phyloP scores from a whole-genome alignment of 169 alveolate species.

The Plasmodium reichenowi region DNA sequence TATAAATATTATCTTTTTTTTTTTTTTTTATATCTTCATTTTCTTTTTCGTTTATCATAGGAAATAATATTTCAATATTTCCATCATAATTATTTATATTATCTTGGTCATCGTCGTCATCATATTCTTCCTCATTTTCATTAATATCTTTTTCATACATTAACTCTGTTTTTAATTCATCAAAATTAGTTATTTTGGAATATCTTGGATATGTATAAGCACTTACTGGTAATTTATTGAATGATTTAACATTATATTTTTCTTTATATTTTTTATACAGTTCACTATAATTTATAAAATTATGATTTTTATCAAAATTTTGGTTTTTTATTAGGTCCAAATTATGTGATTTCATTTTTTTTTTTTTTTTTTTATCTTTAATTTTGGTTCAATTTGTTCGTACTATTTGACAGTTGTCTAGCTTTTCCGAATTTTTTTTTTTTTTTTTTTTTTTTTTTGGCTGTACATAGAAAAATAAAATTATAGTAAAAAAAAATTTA shows the following conservation, averaged over 20 bases:
- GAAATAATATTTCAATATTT: constrained; percentile 27
- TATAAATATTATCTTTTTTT: neutral
- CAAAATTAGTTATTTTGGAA: constrained; percentile 28
- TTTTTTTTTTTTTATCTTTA: too few relatives aligned
- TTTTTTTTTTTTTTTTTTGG: too few relatives aligned
- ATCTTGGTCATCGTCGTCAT: neutral
- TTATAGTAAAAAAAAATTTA: too few relatives aligned
- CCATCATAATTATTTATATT: constrained; percentile 23
- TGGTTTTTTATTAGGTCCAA: neutral
- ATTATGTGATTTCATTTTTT: too few relatives aligned
- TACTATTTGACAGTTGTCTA: constrained; percentile 43
- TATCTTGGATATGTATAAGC: constrained; percentile 51
- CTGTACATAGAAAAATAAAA: too few relatives aligned
- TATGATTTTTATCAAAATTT: constrained; percentile 6
- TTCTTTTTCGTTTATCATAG: neutral
- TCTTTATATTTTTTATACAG: constrained; percentile 64
- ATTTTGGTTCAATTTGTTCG: neutral
- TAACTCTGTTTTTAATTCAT: constrained; percentile 50
- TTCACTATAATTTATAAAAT: constrained; percentile 26
- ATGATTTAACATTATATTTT: constrained; percentile 15
- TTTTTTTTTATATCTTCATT: neutral
- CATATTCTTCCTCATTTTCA: neutral
- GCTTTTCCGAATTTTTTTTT: constrained; percentile 26
- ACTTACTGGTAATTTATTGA: constrained; percentile 52
- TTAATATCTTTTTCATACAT: constrained; percentile 27